A percentile compares a stretch with the other conserved stretches of the same genome.
Conservation (phyloP, 345 rosid genomes). For the Eucalyptus pauciflora region DNA sequence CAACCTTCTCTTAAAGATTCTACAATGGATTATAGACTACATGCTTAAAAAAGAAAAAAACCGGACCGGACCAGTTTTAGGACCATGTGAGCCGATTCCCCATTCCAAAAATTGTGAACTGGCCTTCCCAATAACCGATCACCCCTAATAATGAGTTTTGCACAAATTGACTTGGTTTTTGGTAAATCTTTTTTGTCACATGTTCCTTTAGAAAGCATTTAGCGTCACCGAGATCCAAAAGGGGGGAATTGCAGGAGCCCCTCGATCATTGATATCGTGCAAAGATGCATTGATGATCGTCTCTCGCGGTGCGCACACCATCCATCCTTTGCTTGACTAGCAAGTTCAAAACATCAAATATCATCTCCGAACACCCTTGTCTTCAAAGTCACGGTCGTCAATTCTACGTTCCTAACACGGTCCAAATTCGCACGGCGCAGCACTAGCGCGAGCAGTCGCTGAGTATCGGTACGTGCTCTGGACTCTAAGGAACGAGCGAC, state of each 20-base stretch:
- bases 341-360: not conserved
- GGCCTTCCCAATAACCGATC: rapidly evolving
- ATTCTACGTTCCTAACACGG: not conserved
- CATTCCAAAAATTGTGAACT: not conserved
- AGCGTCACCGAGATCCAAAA: not conserved
- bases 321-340: not conserved
- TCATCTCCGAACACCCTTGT: not conserved
- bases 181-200: not conserved
- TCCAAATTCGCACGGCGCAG: not conserved
- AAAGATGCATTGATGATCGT: not conserved
- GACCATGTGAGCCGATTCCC: not conserved
- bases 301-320: not conserved
- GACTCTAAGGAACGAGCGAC: not conserved
- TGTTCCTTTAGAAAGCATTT: not conserved
- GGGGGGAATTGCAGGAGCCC: not conserved
- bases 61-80: rapidly evolving
- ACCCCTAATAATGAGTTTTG: not conserved
- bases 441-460: not conserved
- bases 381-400: not conserved
- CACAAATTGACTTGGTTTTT: not conserved
- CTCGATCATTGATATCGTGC: not conserved
- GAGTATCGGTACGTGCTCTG: not conserved
- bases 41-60: too few relatives aligned
- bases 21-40: too few relatives aligned
- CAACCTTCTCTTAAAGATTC: too few relatives aligned